Base-by-base conservation (phyloP, 2,329 filamentous ascomycete species). In the Pseudonectria foliicola region DNA sequence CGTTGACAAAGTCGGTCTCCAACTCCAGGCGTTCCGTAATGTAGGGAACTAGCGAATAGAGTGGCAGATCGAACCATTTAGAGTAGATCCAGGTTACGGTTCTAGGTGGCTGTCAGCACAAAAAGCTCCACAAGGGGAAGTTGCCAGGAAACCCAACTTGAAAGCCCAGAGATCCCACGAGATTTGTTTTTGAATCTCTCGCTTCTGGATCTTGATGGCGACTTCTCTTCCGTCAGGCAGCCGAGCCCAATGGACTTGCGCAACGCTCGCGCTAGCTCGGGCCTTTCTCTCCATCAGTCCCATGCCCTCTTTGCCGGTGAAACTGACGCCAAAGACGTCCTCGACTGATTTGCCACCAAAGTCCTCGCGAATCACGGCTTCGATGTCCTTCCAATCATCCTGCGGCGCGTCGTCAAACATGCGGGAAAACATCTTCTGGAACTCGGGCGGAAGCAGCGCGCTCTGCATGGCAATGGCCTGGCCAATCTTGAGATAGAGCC, bases 331-430 rank as follows among this genome's bases (percentile, higher is more conserved):
- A 61, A 96, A 96, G 0, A 95, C 86, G 47, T 95, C 88, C 63
- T 95, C 87, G 0, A 82, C 80, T 15, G 79, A 80, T 57, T 77
- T 82, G n/a, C 76, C 40, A 10, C 39, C 85, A 68, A 95, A 96
- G 51, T 96, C 92, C 57, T 93, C 80, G 14, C 77, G 69, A 27
- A 98, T 84, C 10, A 96, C 89, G 54, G 71, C 75, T 64, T 94
- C 82, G 2, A 95, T 81, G 33, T 90, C 85, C 46, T 70, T 73
- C 89, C 89, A 96, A 27, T 74, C 71, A 56, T 94, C 92, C 68
- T 95, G 89, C 25, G 90, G 89, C 43, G 92, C 92, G 66, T 96
- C 90, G 57, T 96, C 92, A 57, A 96, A 98, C 87, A 98, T 95
- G 53, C 83, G 76, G 14, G 82, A 72, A 56, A 98, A 98, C 88